A percentile compares a stretch with the other conserved stretches of the same genome.
These are phyloP conservation scores for Elaeagnus macrophylla DNA, from an alignment of 306 rosid genomes.

Conservation along the genomic window DNA sequence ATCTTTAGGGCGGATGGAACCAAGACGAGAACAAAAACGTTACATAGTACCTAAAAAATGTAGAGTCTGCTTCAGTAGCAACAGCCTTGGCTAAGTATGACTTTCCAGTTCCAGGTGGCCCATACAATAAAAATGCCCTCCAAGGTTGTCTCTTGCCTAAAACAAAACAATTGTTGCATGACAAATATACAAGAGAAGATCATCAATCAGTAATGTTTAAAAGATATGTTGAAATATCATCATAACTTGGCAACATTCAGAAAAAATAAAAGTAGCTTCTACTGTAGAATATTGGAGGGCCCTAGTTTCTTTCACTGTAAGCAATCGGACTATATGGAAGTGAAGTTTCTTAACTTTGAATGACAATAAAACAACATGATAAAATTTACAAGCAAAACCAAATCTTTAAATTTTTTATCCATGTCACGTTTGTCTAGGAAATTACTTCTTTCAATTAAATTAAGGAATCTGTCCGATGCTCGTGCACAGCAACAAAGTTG, in stretches of 20 bases:
- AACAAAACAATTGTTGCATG: constrained; percentile 6
- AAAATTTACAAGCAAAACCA: background rate
- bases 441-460: background rate
- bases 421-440: too few species aligned
- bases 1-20: background rate
- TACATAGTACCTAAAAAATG: constrained; percentile 72
- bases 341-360: background rate
- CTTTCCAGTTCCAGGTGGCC: constrained; percentile 99
- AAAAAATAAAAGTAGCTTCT: background rate
- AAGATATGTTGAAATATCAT: background rate
- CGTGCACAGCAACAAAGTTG: background rate
- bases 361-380: background rate
- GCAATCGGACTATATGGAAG: background rate
- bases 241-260: background rate
- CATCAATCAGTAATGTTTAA: background rate
- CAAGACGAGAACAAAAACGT: background rate
- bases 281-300: background rate
- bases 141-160: constrained; percentile 96
- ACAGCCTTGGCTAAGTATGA: constrained; percentile 99
- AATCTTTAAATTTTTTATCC: too few species aligned
- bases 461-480: background rate
- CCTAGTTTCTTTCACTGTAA: background rate
- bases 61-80: constrained; percentile 98
- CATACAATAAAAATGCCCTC: constrained; percentile 91
- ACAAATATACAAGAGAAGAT: background rate